Percentiles rank a stretch among this genome's conserved stretches.
Conservation (phyloP, 2,329 filamentous ascomycete species). For the Aspergillus alliaceus region DNA sequence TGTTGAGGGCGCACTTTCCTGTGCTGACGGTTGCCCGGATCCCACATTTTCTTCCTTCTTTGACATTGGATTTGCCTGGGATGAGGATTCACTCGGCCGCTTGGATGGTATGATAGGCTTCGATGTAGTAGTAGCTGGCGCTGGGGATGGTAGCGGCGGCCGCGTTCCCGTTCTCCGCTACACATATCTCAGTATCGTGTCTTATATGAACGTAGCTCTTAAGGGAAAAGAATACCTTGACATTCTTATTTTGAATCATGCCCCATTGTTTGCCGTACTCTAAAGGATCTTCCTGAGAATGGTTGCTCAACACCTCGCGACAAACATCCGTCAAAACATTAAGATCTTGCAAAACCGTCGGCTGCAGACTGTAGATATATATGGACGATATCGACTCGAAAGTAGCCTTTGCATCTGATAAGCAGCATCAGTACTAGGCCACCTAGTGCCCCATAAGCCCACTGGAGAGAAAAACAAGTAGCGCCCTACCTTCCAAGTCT, state of each 20-base stretch:
- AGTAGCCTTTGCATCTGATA: slow-evolving; percentile 61
- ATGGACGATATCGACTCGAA: slow-evolving; percentile 76
- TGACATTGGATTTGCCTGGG: slow-evolving; percentile 22
- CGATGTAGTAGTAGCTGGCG: slow-evolving; percentile 28
- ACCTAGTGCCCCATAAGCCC: background rate
- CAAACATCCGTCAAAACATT: slow-evolving; percentile 70
- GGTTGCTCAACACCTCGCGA: slow-evolving; percentile 59
- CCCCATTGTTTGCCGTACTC: slow-evolving; percentile 65
- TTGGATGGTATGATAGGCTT: slow-evolving; percentile 41
- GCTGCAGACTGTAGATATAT: slow-evolving; percentile 83
- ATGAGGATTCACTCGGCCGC: slow-evolving; percentile 31
- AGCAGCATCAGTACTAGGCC: background rate
- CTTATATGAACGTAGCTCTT: background rate
- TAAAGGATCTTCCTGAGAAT: slow-evolving; percentile 59
- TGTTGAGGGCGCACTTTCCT: slow-evolving; percentile 28
- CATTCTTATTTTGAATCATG: slow-evolving; percentile 70
- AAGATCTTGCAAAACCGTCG: slow-evolving; percentile 69
- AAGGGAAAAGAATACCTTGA: slow-evolving; percentile 47
- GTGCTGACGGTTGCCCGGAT: slow-evolving; percentile 17
- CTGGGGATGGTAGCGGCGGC: slow-evolving; percentile 32
- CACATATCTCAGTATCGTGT: background rate
- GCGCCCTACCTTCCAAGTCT: slow-evolving; percentile 61
- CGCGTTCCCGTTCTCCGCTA: slow-evolving; percentile 51
- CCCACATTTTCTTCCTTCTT: slow-evolving; percentile 21
- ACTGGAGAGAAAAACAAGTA: no score